Evolutionary conservation across 352 stramenopile species (phyloP), one percentile per base, ranked within the genome.

Genomic region (Ophiocytium majus): DNA sequence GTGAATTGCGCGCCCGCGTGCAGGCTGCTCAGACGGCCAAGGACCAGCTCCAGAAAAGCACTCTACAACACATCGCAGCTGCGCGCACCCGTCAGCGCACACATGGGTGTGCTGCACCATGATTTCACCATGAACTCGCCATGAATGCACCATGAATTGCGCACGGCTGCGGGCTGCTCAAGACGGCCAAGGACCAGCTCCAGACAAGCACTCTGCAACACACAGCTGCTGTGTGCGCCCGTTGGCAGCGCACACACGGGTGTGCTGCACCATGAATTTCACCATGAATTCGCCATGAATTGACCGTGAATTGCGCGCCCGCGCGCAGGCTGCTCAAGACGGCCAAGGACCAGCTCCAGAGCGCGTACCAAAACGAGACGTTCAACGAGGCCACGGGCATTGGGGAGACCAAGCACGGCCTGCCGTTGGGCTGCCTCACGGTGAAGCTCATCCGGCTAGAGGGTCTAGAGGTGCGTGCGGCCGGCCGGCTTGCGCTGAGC

Each of bases 401-500:
- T 34, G 82, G 82, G 28, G 82, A 86, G 63, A 86, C 82, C 33
- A 86, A 86, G 82, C 82, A 86, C 82, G 82, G 82, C 10, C 34
- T 86, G 32, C 71, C 74, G 0, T 33, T 86, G 43, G 82, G 82
- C 17, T 82, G 71, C 35, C 49, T 86, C 17, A 86, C 74, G 43
- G 79, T 86, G 43, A 86, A 86, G 82, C 82, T 86, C 10, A 86
- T 86, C 19, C 82, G 81, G 0, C 81, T 85, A 0, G 81, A 85
- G 10, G 64, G 71, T 33, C 43, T 81, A 49, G 81, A 85, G 43
- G 81, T 57, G 43, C n/a, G n/a, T n/a, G n/a, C n/a, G n/a, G n/a
- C n/a, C n/a, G n/a, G n/a, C n/a, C n/a, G n/a, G n/a, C n/a, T n/a
- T n/a, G n/a, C n/a, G n/a, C n/a, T n/a, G n/a, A n/a, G n/a, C n/a